phyloP scores from a whole-genome alignment of 805 yeast species.

The Candida manassasensis region DNA sequence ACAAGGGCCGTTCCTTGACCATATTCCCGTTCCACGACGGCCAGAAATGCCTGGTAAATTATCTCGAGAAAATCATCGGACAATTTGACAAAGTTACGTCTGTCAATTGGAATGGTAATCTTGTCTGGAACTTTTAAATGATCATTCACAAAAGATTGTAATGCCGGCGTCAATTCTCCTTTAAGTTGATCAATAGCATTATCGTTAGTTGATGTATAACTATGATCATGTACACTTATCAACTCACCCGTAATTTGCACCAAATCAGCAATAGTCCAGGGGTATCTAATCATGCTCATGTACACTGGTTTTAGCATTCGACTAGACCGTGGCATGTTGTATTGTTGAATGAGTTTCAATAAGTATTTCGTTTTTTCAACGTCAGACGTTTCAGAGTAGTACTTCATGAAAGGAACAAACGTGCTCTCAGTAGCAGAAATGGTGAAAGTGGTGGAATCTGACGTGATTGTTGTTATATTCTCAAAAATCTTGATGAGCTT shows the following conservation, averaged over 20 bases:
- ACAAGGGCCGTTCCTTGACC: background rate
- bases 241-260: conserved; percentile 12
- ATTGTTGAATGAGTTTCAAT: conserved; percentile 17
- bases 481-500: conserved; percentile 13
- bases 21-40: background rate
- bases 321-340: conserved; percentile 29
- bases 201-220: conserved; percentile 8
- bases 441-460: conserved; percentile 7
- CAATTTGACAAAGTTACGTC: conserved; percentile 19
- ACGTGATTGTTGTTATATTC: conserved; percentile 11
- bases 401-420: conserved; percentile 17
- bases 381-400: conserved; percentile 10
- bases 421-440: conserved; percentile 23
- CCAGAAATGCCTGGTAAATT: conserved; percentile 12
- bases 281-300: conserved; percentile 9
- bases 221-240: conserved; percentile 13
- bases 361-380: conserved; percentile 12
- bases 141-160: conserved; percentile 11
- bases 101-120: conserved; percentile 6
- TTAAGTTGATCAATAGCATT: conserved; percentile 8
- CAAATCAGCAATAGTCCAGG: conserved; percentile 9
- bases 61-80: conserved; percentile 14
- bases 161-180: conserved; percentile 10
- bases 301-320: conserved; percentile 21
- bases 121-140: conserved; percentile 8